These are phyloP conservation scores for Zygotorulaspora chibaensis DNA, from an alignment of 805 yeast species.

Conservation along the genomic window DNA sequence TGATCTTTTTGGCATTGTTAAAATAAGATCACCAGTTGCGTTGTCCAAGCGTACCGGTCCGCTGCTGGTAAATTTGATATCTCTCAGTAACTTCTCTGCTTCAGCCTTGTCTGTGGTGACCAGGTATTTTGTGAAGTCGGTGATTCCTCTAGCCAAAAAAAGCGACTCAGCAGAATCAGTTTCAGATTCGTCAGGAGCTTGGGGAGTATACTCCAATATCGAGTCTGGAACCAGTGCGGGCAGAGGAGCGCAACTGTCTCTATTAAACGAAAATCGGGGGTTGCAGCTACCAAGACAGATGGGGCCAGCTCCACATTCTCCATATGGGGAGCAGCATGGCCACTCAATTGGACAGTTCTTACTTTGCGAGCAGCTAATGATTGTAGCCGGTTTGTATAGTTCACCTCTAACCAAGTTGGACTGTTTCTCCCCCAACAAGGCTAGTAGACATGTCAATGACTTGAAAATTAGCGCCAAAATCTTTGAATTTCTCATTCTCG, in stretches of 20 bases:
- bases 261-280: constrained; percentile 61
- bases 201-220: constrained; percentile 10
- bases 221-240: constrained; percentile 53
- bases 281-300: constrained; percentile 85
- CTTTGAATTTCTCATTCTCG: no score
- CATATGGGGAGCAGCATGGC: constrained; percentile 90
- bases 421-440: neutral
- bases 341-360: constrained; percentile 60
- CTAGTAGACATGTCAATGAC: neutral
- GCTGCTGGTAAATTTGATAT: constrained; percentile 60
- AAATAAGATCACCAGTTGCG: constrained; percentile 42
- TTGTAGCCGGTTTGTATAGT: constrained; percentile 23
- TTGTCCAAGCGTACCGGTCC: constrained; percentile 52
- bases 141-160: constrained; percentile 21
- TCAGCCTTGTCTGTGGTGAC: constrained; percentile 36
- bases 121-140: constrained; percentile 28
- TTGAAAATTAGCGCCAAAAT: no score
- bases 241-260: constrained; percentile 74
- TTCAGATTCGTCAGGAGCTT: constrained; percentile 8
- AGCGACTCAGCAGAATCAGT: constrained; percentile 4
- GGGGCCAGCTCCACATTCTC: constrained; percentile 74
- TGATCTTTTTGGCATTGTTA: constrained; percentile 74
- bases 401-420: constrained; percentile 11
- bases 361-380: constrained; percentile 23
- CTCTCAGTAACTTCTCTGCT: constrained; percentile 56